Evolutionary conservation across 1,284 basidiomycete genomes (phyloP).

Genomic region (Sporisorium reilianum): DNA sequence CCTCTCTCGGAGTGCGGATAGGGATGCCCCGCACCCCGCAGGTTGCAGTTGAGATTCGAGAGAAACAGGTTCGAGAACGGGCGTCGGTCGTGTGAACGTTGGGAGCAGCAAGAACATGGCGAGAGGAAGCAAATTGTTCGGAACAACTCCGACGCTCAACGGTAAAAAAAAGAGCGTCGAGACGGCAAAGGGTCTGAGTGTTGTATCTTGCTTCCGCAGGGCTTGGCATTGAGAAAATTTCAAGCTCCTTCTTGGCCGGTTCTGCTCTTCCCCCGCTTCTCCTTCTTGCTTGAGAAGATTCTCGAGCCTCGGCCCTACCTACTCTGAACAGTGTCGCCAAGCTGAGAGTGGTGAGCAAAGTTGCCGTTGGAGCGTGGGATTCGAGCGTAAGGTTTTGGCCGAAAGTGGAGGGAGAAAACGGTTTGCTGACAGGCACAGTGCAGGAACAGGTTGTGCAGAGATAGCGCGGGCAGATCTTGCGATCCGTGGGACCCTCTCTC

Average conservation of each 20-base stretch:
- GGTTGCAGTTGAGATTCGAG: too few relatives aligned
- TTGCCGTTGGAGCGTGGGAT: too few relatives aligned
- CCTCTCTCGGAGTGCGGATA: too few relatives aligned
- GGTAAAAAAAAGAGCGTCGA: too few relatives aligned
- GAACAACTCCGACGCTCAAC: too few relatives aligned
- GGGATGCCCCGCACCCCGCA: too few relatives aligned
- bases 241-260: background rate
- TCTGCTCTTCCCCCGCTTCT: background rate
- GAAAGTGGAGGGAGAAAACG: background rate
- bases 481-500: too few relatives aligned
- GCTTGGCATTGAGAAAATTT: background rate
- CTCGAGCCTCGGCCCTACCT: background rate
- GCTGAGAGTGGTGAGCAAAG: background rate
- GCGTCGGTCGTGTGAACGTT: too few relatives aligned
- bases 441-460: background rate
- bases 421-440: conserved; percentile 1
- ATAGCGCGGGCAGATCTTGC: background rate
- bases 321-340: background rate
- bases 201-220: background rate
- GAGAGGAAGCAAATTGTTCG: too few relatives aligned
- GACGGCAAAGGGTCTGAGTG: background rate
- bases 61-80: too few relatives aligned
- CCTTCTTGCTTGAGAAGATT: background rate
- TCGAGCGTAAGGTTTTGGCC: background rate
- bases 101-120: too few relatives aligned